phyloP scores from a whole-genome alignment of 331 rosid genomes.

The Malus hybrid region DNA sequence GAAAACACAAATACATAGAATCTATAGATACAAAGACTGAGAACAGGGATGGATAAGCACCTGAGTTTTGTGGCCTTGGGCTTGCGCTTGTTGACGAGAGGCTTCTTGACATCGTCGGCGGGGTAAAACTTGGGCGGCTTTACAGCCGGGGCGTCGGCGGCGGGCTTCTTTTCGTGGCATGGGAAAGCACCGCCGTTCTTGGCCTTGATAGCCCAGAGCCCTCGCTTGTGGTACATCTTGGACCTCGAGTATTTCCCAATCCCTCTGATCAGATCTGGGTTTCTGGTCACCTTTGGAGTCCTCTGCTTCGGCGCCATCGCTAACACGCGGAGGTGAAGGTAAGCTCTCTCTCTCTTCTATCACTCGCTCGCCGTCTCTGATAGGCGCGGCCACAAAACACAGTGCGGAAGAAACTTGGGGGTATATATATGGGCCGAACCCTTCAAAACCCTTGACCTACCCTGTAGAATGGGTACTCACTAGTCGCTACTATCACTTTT shows the following conservation, averaged over 20 bases:
- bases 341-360: neutral
- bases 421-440: neutral
- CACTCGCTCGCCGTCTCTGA: neutral
- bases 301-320: slow-evolving; percentile 46
- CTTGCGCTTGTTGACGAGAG: slow-evolving; percentile 23
- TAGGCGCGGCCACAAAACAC: neutral
- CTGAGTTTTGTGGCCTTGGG: slow-evolving; percentile 24
- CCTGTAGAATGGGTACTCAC: neutral
- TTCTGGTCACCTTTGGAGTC: slow-evolving; percentile 32
- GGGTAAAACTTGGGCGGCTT: slow-evolving; percentile 49
- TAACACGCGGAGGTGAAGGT: neutral
- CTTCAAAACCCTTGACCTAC: neutral
- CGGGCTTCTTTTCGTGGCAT: slow-evolving; percentile 46
- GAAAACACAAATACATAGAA: neutral
- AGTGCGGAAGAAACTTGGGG: neutral
- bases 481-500: neutral
- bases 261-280: slow-evolving; percentile 55
- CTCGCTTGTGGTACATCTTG: slow-evolving; percentile 63
- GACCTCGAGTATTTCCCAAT: slow-evolving; percentile 57
- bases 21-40: neutral
- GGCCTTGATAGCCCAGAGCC: slow-evolving; percentile 70
- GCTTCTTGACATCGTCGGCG: slow-evolving; percentile 26
- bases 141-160: slow-evolving; percentile 27
- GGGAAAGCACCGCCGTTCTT: slow-evolving; percentile 64
- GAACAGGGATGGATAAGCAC: neutral